These are phyloP conservation scores for Boletus smithii DNA, from an alignment of 1,284 basidiomycete species.

Conservation along the genomic window DNA sequence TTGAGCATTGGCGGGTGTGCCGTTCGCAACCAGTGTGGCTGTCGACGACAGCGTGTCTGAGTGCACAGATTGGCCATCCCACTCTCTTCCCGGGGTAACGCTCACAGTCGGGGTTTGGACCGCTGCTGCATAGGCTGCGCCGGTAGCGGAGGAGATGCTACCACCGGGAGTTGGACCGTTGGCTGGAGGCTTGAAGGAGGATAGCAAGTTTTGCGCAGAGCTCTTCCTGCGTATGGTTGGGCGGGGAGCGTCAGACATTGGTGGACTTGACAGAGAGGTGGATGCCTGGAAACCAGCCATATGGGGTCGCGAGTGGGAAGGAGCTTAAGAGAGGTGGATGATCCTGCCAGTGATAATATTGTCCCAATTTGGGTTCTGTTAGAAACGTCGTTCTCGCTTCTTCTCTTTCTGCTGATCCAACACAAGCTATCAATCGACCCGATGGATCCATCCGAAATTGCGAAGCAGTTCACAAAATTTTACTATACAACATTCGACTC, in stretches of 20 bases:
- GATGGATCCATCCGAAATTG: slow-evolving; percentile 68
- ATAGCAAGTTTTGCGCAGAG: slow-evolving; percentile 76
- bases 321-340: no score
- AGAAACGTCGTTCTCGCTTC: slow-evolving; percentile 8
- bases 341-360: slow-evolving; percentile 2
- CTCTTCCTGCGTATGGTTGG: slow-evolving; percentile 78
- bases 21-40: slow-evolving; percentile 28
- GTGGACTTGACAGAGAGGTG: slow-evolving; percentile 14
- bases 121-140: slow-evolving; percentile 34
- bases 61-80: slow-evolving; percentile 64
- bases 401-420: slow-evolving; percentile 4
- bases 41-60: slow-evolving; percentile 45
- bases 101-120: slow-evolving; percentile 42
- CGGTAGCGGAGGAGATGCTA: slow-evolving; percentile 32
- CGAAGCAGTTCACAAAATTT: slow-evolving; percentile 68
- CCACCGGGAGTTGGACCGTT: slow-evolving; percentile 30
- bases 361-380: slow-evolving; percentile 21
- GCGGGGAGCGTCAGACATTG: slow-evolving; percentile 36
- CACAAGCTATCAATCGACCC: slow-evolving; percentile 38
- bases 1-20: slow-evolving; percentile 39
- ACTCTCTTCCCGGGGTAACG: slow-evolving; percentile 53
- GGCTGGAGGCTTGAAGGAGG: slow-evolving; percentile 58
- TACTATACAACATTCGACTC: slow-evolving; percentile 75
- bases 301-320: slow-evolving; percentile 4
- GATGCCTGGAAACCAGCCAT: slow-evolving; percentile 21